Evolutionary conservation across 2,329 filamentous ascomycete species (phyloP).

Genomic region (Hymenoscyphus occultus): DNA sequence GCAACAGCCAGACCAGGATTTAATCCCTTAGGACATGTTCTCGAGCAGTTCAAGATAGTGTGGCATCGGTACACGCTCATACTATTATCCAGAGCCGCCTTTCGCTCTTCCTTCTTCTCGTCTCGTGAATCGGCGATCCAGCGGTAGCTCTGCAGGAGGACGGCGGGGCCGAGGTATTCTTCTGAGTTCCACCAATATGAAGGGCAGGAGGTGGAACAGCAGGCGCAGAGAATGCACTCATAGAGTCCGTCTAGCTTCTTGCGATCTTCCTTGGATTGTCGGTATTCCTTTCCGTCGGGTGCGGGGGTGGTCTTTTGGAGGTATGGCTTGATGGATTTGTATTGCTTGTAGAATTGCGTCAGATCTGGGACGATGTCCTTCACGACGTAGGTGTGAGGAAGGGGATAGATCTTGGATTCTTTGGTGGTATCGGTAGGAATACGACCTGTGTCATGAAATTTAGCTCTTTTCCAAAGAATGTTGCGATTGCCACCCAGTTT

Average conservation of each 20-base stretch:
- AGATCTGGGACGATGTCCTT: conserved; percentile 98
- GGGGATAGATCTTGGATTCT: conserved; percentile 92
- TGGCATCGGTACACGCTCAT: conserved; percentile 99
- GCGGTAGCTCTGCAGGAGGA: conserved; percentile 95
- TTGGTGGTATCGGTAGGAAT: conserved; percentile 79
- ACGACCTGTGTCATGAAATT: conserved; percentile 62
- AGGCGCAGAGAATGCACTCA: conserved; percentile 98
- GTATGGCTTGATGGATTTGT: conserved; percentile 99
- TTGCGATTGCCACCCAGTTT: not conserved
- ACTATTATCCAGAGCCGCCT: conserved; percentile 91
- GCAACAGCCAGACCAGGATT: conserved; percentile 95
- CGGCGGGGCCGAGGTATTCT: conserved; percentile 95
- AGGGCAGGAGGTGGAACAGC: conserved; percentile 98
- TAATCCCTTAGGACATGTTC: conserved; percentile 96
- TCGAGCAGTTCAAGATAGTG: conserved; percentile 98
- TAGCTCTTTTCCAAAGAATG: conserved; percentile 26
- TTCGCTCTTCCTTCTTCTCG: conserved; percentile 82
- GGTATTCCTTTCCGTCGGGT: conserved; percentile 85
- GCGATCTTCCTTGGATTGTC: conserved; percentile 86
- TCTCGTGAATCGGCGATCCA: conserved; percentile 96
- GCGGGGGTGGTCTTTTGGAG: conserved; percentile 85
- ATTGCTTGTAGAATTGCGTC: conserved; percentile 99
- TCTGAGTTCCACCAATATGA: conserved; percentile 99
- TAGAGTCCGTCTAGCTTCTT: conserved; percentile 94
- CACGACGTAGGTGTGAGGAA: conserved; percentile 98